Evolutionary conservation across 2,329 filamentous ascomycete genomes (phyloP).

Genomic region (Calonectria crousiana): DNA sequence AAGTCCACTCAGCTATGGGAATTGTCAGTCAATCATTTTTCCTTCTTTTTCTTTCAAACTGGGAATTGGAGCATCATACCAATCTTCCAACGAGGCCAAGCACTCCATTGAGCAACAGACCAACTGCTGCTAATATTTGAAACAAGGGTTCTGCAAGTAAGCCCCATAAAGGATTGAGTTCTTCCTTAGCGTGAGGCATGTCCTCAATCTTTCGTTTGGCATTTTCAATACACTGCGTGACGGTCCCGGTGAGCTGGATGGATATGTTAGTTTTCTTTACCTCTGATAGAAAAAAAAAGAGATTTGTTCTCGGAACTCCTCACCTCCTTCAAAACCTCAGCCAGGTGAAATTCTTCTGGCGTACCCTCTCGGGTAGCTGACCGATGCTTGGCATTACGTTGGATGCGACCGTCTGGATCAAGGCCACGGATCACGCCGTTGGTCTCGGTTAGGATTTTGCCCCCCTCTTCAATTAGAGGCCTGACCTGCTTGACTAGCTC

Average conservation of each 20-base stretch:
- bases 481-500: conserved; percentile 87
- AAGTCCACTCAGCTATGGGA: conserved; percentile 73
- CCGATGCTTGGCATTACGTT: conserved; percentile 86
- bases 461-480: conserved; percentile 89
- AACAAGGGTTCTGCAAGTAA: conserved; percentile 86
- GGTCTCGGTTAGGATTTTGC: conserved; percentile 84
- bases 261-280: conserved; percentile 25
- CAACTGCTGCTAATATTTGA: conserved; percentile 93
- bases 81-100: conserved; percentile 86
- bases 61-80: conserved; percentile 47
- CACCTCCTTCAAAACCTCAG: conserved; percentile 84
- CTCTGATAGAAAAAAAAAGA: not conserved
- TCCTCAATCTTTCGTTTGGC: conserved; percentile 90
- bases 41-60: not conserved
- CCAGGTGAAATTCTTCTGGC: conserved; percentile 86
- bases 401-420: conserved; percentile 89
- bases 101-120: conserved; percentile 84
- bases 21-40: conserved; percentile 35
- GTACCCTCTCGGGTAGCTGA: conserved; percentile 72
- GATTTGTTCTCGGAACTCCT: conserved; percentile 30
- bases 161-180: conserved; percentile 90
- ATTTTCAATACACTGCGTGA: conserved; percentile 86
- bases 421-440: conserved; percentile 89
- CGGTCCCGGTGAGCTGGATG: conserved; percentile 78
- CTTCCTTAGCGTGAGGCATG: conserved; percentile 96